Evolutionary conservation across 176 grass and related monocot species (phyloP), one percentile per base, ranked within the genome.

Genomic region (Lolium perenne): DNA sequence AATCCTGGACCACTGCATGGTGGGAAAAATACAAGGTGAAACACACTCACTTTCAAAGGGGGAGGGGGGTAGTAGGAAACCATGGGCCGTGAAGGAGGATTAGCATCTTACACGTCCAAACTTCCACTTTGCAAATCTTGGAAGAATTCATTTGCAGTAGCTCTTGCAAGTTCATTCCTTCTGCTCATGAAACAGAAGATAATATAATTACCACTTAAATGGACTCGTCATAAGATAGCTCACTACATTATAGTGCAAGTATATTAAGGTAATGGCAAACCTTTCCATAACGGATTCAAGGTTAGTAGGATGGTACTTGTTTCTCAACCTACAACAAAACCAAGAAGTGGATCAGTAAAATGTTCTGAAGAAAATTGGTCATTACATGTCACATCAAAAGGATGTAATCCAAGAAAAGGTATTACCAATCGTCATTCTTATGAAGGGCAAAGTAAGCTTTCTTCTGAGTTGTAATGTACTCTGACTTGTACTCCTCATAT

Each of bases 391-490:
- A 17, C 20, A 81, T 70, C 41, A 41, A 41, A 76, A 76, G 22
- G 17, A 26, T 61, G 12, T 81, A 63, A 76, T 61, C n/a, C 59
- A 51, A 69, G 74, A 63, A 64, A 57, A 61, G 32, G 10, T 51
- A 57, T 73, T 91, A 99, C 97, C 97, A 99, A 53, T 97, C 90
- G 51, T 97, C 94, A 50, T 91, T 81, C 90, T 99, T 99, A 82
- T 99, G 97, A 71, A 95, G 86, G 70, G 96, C 89, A 76, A 99
- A 99, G 88, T 99, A 99, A 70, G 94, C 87, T 80, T 88, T 91
- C 84, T 99, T 99, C 88, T 99, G 97, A 81, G 97, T 99, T 62
- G 92, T 92, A 76, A 99, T 93, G 83, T 97, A 99, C 91, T 97
- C 97, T 57, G 90, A 91, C 76, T 91, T 95, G 65, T 99, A 99